Conservation (phyloP, 2,329 filamentous ascomycete genomes). For the Massarina eburnea region DNA sequence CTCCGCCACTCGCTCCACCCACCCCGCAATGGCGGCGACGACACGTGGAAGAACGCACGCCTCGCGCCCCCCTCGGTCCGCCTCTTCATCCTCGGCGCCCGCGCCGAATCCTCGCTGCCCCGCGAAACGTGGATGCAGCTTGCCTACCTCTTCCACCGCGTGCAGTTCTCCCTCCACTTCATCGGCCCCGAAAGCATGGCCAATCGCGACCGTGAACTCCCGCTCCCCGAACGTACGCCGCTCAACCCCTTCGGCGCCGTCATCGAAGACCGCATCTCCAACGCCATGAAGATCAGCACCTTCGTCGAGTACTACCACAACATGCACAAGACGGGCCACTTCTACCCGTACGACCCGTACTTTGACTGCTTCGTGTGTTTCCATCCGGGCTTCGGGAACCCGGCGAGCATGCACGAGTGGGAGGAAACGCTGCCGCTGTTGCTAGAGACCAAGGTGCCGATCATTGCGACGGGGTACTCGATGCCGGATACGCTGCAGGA, state of each 20-base stretch:
- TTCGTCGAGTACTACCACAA: constrained; percentile 99
- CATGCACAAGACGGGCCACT: constrained; percentile 85
- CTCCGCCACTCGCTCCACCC: constrained; percentile 93
- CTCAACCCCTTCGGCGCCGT: constrained; percentile 91
- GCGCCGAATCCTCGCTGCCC: constrained; percentile 95
- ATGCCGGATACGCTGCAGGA: constrained; percentile 93
- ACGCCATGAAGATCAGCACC: constrained; percentile 93
- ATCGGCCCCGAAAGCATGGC: constrained; percentile 96
- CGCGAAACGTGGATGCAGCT: constrained; percentile 93
- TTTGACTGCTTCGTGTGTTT: constrained; percentile 98
- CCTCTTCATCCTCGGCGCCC: constrained; percentile 89
- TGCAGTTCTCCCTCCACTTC: constrained; percentile 88
- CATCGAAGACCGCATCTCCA: constrained; percentile 85
- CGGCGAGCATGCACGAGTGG: constrained; percentile 93
- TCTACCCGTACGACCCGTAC: constrained; percentile 94
- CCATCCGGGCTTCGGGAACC: constrained; percentile 94
- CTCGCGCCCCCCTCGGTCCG: constrained; percentile 85
- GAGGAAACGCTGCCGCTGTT: constrained; percentile 84
- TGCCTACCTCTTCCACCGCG: constrained; percentile 89
- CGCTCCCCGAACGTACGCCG: constrained; percentile 80
- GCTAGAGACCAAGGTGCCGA: constrained; percentile 91
- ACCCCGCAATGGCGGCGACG: constrained; percentile 73
- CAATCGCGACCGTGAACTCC: constrained; percentile 90
- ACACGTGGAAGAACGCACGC: constrained; percentile 74
- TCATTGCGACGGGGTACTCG: constrained; percentile 94